A percentile compares a stretch with the other conserved stretches of the same genome.
These are phyloP conservation scores for Blastobotrys raffinosifermentans DNA, from an alignment of 1,139 yeast species.

Conservation along the genomic window DNA sequence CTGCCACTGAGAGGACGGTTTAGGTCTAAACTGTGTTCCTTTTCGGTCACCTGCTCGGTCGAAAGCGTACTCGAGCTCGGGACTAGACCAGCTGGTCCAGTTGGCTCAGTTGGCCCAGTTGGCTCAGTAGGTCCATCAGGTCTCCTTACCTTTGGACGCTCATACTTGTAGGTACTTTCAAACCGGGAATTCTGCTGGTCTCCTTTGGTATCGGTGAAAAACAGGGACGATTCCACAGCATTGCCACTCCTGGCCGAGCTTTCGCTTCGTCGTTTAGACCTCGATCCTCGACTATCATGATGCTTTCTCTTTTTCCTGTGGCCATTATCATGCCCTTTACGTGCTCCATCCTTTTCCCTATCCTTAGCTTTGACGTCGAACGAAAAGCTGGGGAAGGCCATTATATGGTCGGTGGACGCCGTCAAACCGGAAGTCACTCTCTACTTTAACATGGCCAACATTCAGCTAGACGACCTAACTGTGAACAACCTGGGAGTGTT, in stretches of 20 bases:
- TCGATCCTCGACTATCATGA: too few species aligned
- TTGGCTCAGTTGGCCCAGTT: too few species aligned
- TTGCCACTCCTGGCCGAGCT: too few species aligned
- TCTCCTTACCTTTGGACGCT: not conserved
- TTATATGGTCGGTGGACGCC: too few species aligned
- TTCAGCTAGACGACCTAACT: slow-evolving; percentile 44
- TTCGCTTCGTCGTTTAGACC: not conserved
- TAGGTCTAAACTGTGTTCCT: too few species aligned
- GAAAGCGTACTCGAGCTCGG: too few species aligned
- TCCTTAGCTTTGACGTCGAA: not conserved
- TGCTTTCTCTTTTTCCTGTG: too few species aligned
- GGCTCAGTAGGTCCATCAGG: not conserved
- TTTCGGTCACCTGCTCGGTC: too few species aligned
- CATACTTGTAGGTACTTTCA: not conserved
- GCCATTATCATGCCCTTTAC: not conserved
- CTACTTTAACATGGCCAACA: slow-evolving; percentile 4
- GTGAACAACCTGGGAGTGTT: slow-evolving; percentile 45
- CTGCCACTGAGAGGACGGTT: too few species aligned
- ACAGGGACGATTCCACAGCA: not conserved
- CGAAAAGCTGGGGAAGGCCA: too few species aligned
- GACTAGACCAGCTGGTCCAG: too few species aligned
- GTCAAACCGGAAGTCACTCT: not conserved
- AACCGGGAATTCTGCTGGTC: not conserved
- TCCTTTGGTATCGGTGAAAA: not conserved
- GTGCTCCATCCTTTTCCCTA: not conserved